These are phyloP conservation scores for Rhododendron ovatum DNA, from an alignment of 148 eudicot species.

Conservation along the genomic window DNA sequence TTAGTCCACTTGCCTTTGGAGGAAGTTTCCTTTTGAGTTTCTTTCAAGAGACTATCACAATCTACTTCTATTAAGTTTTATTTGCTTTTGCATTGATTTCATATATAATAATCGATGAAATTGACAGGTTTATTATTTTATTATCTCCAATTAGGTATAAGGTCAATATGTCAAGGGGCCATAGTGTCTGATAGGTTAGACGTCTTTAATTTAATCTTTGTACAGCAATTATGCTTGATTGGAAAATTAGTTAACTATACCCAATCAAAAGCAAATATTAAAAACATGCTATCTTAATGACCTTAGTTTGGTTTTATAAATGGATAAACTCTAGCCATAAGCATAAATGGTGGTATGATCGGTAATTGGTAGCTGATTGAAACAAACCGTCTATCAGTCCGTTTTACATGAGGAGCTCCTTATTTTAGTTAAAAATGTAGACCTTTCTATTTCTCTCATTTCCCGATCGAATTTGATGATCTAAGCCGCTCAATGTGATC, in stretches of 20 bases:
- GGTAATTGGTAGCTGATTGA: neutral
- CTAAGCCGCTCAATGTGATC: too few species aligned
- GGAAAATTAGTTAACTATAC: neutral
- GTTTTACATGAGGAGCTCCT: too few species aligned
- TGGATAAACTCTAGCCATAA: neutral
- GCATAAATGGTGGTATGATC: neutral
- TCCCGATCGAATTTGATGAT: too few species aligned
- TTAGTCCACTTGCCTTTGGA: neutral
- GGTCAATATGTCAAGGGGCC: neutral
- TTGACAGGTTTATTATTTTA: neutral
- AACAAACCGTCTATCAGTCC: too few species aligned
- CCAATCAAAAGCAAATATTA: neutral
- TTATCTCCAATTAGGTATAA: slow-evolving; percentile 5
- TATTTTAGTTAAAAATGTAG: too few species aligned
- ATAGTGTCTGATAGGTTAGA: slow-evolving; percentile 7
- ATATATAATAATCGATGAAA: neutral
- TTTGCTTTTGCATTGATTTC: neutral
- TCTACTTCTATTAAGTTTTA: neutral
- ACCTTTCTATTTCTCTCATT: too few species aligned
- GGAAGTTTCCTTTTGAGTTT: neutral
- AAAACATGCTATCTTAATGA: neutral
- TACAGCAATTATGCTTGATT: neutral
- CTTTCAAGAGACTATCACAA: neutral
- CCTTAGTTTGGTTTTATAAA: neutral
- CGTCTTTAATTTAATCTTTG: neutral